Evolutionary conservation across 768 basidiomycete genomes (phyloP), one percentile per base, ranked within the genome.

Genomic region (Rhodocollybia butyracea): DNA sequence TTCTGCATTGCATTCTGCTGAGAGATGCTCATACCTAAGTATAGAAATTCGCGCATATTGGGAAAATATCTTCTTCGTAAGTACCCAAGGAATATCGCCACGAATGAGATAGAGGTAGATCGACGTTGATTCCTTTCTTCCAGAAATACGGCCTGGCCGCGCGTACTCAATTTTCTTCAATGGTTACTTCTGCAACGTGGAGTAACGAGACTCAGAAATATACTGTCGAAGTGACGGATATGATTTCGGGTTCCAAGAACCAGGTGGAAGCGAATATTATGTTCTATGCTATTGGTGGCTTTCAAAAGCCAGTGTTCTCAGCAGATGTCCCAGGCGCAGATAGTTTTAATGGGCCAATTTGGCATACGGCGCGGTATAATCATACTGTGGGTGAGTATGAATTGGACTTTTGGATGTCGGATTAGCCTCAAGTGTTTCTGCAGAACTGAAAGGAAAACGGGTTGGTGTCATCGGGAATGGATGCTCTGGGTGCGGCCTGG

Each of bases 381-480:
- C 79, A 82, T 46, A 79, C 79, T 60, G 74, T 85, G 17, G 63
- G 48, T 50, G 21, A 39, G 34, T 50, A 50, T 8, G 21, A 17
- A 19, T 22, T 21, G 38, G 24, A 19, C 15, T 26, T 7, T 12
- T 29, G 31, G 19, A 17, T 15, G 27, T 10, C 34, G 3, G 15
- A n/a, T 31, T 48, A 21, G 34, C 19, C n/a, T 17, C 11, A n/a
- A 19, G 21, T 22, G 41, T 10, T 4, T 17, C 39, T 48, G 31
- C 31, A 50, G 48, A 73, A 41, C 62, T 86, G 54, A 68, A 68
- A 55, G 78, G 77, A 2, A 84, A 83, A 66, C 69, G 73, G 26
- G 75, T 88, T 6, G 84, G 79, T 1, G 78, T 86, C 13, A 78
- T 86, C 62, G 85, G 84, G 36, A 85, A 85, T 61, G 85, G 83